Evolutionary conservation across 176 grass and related monocot species (phyloP).

Genomic region (Dendrocalamus sinicus): DNA sequence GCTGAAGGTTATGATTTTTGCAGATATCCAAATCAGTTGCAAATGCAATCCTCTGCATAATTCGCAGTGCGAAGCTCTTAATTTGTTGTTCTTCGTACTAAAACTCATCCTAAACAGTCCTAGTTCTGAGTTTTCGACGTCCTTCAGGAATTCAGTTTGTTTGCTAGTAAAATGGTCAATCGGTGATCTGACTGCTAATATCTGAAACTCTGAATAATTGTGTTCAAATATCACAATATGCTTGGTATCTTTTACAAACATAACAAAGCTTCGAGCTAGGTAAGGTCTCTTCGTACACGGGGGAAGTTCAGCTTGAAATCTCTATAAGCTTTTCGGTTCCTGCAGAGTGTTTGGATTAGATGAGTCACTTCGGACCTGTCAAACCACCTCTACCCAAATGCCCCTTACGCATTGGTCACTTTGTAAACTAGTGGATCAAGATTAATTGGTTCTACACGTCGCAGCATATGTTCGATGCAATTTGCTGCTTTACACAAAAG

Average conservation of each 20-base stretch:
- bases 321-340: not conserved
- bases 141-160: not conserved
- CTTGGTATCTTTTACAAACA: not conserved
- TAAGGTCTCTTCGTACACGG: not conserved
- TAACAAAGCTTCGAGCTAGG: not conserved
- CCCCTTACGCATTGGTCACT: constrained; percentile 25
- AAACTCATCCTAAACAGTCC: not conserved
- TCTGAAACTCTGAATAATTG: no score
- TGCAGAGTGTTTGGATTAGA: not conserved
- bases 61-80: no score
- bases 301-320: no score
- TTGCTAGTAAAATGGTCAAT: not conserved
- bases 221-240: no score
- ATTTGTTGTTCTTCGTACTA: no score
- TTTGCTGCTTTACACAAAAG: constrained; percentile 41
- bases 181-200: no score
- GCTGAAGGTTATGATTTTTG: not conserved
- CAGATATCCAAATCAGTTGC: not conserved
- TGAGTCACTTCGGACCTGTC: not conserved
- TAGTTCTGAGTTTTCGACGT: not conserved
- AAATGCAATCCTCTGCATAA: no score
- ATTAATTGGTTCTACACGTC: constrained; percentile 16
- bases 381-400: not conserved
- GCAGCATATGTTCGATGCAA: constrained; percentile 29
- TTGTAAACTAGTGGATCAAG: constrained; percentile 20